A percentile compares a stretch with the other conserved stretches of the same genome.
Evolutionary conservation across 2,329 filamentous ascomycete species (phyloP).

Genomic region (Verticillium tricorpus): DNA sequence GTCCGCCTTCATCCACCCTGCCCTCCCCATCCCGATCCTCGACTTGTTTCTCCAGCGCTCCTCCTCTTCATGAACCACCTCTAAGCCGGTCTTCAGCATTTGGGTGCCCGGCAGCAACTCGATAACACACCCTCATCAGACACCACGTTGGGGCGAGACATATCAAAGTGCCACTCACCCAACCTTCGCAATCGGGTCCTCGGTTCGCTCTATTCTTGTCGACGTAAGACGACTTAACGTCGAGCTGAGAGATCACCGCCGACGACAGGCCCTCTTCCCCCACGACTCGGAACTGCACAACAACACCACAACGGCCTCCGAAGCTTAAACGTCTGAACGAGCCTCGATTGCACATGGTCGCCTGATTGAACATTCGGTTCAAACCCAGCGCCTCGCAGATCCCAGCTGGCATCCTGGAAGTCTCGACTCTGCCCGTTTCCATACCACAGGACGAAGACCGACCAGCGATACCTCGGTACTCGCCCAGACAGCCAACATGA

Average conservation of each 20-base stretch:
- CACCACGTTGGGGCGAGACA: background rate
- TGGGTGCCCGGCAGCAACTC: background rate
- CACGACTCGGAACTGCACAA: background rate
- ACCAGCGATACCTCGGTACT: background rate
- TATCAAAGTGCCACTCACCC: background rate
- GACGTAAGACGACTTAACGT: background rate
- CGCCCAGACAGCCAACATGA: conserved; percentile 27
- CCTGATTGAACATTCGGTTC: background rate
- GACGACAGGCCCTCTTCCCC: background rate
- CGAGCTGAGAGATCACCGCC: background rate
- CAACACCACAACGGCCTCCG: background rate
- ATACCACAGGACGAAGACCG: background rate
- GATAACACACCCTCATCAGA: background rate
- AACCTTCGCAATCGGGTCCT: background rate
- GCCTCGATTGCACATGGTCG: background rate
- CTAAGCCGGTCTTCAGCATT: background rate
- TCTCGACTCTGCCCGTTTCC: background rate
- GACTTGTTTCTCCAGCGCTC: background rate
- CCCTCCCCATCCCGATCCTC: background rate
- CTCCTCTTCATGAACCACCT: background rate
- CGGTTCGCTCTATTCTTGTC: background rate
- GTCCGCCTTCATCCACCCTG: background rate
- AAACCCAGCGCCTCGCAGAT: background rate
- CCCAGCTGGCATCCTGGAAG: background rate
- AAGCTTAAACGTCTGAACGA: background rate